A percentile compares a stretch with the other conserved stretches of the same genome.
Conservation (phyloP, 1,139 yeast species). For the Lodderomyces margitis region DNA sequence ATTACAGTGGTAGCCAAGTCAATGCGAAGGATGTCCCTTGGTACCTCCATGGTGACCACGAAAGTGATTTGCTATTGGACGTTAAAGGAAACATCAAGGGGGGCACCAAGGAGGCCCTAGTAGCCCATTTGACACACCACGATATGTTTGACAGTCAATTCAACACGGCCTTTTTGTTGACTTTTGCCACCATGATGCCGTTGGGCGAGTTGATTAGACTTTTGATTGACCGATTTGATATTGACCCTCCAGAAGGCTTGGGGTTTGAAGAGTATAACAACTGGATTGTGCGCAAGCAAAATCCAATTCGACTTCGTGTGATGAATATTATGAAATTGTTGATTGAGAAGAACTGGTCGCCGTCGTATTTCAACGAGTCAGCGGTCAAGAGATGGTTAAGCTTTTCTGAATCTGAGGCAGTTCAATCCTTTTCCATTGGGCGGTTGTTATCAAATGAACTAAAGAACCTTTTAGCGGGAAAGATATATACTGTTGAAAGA, state of each 20-base stretch:
- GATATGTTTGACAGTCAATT: conserved; percentile 65
- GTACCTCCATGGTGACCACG: conserved; percentile 80
- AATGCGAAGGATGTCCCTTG: conserved; percentile 58
- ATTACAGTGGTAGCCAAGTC: conserved; percentile 36
- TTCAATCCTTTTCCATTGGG: conserved; percentile 41
- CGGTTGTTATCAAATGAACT: conserved; percentile 28
- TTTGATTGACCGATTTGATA: conserved; percentile 64
- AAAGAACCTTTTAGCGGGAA: conserved; percentile 30
- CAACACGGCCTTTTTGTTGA: conserved; percentile 67
- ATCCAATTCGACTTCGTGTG: conserved; percentile 67
- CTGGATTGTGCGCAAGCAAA: conserved; percentile 75
- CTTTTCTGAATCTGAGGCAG: conserved; percentile 53
- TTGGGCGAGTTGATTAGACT: conserved; percentile 62
- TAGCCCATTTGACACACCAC: conserved; percentile 84
- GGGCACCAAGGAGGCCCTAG: conserved; percentile 77
- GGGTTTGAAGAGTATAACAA: conserved; percentile 76
- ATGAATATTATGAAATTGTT: conserved; percentile 69
- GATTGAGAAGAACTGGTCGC: conserved; percentile 78
- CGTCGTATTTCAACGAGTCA: conserved; percentile 51
- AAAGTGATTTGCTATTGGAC: conserved; percentile 69
- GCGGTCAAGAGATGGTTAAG: conserved; percentile 52
- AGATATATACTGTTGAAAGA: conserved; percentile 28
- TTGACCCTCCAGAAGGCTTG: conserved; percentile 85
- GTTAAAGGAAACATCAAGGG: conserved; percentile 76
- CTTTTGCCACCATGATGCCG: conserved; percentile 75